These are phyloP conservation scores for Didymella keratinophila DNA, from an alignment of 2,329 filamentous ascomycete genomes.

Conservation along the genomic window DNA sequence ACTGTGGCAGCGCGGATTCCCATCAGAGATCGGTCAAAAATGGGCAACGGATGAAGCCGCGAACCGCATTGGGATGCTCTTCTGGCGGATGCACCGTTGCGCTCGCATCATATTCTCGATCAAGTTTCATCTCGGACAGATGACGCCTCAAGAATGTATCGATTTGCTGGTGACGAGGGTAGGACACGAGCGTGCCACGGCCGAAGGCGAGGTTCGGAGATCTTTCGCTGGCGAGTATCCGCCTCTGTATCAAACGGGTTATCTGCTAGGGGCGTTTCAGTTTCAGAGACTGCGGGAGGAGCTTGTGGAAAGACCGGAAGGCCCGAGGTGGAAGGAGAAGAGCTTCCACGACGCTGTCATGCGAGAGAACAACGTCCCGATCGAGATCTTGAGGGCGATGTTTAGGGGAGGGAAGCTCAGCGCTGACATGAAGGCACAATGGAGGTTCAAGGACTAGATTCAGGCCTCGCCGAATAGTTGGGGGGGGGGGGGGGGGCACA, in stretches of 20 bases:
- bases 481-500: no score
- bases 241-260: conserved; percentile 67
- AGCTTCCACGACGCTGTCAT: conserved; percentile 64
- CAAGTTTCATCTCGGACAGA: conserved; percentile 64
- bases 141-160: conserved; percentile 63
- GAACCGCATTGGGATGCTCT: conserved; percentile 65
- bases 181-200: conserved; percentile 66
- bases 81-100: conserved; percentile 70
- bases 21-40: conserved; percentile 47
- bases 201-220: conserved; percentile 67
- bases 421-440: conserved; percentile 57
- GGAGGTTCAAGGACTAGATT: conserved; percentile 27
- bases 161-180: conserved; percentile 65
- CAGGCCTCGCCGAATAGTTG: no score
- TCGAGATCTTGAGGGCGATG: conserved; percentile 62
- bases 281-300: conserved; percentile 61
- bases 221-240: conserved; percentile 65
- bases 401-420: conserved; percentile 54
- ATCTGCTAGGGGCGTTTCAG: conserved; percentile 67
- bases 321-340: conserved; percentile 58
- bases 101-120: conserved; percentile 66
- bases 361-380: conserved; percentile 61
- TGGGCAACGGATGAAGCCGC: conserved; percentile 60
- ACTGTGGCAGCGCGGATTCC: conserved; percentile 54
- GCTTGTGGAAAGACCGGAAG: conserved; percentile 46